Base-by-base conservation (phyloP, 805 yeast species). In the Torulaspora indica region DNA sequence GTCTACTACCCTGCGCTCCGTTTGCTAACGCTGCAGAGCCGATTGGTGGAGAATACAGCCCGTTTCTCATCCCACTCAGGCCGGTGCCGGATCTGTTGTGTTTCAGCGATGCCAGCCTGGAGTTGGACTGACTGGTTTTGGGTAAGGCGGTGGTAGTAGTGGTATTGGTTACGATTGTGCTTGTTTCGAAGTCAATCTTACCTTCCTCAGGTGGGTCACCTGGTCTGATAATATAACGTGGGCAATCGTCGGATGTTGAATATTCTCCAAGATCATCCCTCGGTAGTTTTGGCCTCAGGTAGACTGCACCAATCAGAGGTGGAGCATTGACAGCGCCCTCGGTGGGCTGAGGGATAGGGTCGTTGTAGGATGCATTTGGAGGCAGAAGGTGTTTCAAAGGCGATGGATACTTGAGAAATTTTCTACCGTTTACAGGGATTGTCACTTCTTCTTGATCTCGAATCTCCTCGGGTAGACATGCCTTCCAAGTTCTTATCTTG, bases 401-500 rank as follows among this genome's bases (percentile, higher is more conserved):
- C 5, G 96, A 88, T 42, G 85, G 89, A 57, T 78, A 81, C 59
- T 81, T 81, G 61, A 85, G 73, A 52, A 78, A 76, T 57, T 90
- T 75, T 42, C 85, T 78, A 46, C 78, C 80, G 44, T 74, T 70
- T 40, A 91, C 74, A 6, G 91, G 89, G 30, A 78, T 78, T 17
- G 85, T 79, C 27, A 85, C 84, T 58, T 90, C 97, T 57, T 86
- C 91, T 43, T 68, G 56, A 52, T 85, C 89, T 57, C 98, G 79
- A 38, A 91, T 85, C 65, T 91, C 98, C 66, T 93, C 98, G 0
- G 98, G 98, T 53, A 93, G 74, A 71, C 98, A 93, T 5, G 97
- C 97, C 66, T 88, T 91, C 98, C 98, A 93, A 2, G 98, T 91
- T 60, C 98, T 78, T 57, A 93, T 93, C 61, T 91, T 85, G 67